phyloP scores from a whole-genome alignment of 768 basidiomycete species.

The Lanmaoa pseudosensibilis region DNA sequence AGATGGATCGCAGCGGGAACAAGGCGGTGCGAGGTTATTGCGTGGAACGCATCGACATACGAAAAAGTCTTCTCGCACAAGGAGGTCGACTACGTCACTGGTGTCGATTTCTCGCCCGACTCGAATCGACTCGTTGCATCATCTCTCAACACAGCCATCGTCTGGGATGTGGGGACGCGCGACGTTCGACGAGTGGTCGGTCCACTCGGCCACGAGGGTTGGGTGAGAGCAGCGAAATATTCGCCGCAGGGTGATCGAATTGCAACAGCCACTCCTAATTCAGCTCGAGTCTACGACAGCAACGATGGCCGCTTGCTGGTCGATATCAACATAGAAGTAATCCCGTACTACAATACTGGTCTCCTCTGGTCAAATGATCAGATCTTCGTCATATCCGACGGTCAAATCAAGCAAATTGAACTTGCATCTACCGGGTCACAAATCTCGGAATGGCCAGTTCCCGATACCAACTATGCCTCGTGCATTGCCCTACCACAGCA shows the following conservation, averaged over 20 bases:
- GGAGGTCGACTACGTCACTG: neutral
- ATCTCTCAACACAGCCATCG: neutral
- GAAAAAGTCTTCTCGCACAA: neutral
- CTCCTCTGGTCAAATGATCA: constrained; percentile 6
- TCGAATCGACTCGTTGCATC: neutral
- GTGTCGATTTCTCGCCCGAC: constrained; percentile 8
- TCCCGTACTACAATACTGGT: neutral
- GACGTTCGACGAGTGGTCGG: neutral
- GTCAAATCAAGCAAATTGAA: neutral
- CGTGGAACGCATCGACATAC: neutral
- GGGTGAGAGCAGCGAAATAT: neutral
- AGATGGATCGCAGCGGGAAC: constrained; percentile 2
- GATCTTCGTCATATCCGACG: neutral
- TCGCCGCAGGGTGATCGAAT: too few species aligned
- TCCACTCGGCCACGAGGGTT: neutral
- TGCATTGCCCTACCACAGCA: constrained; percentile 4
- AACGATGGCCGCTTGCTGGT: neutral
- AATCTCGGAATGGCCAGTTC: neutral
- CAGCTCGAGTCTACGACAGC: too few species aligned
- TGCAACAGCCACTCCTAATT: too few species aligned
- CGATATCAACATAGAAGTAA: neutral
- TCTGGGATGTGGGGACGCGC: neutral
- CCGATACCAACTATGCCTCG: neutral
- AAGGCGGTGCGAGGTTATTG: neutral
- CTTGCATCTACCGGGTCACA: neutral